Base-by-base conservation (phyloP, 2,329 filamentous ascomycete genomes). In the Neodidymelliopsis sp. region DNA sequence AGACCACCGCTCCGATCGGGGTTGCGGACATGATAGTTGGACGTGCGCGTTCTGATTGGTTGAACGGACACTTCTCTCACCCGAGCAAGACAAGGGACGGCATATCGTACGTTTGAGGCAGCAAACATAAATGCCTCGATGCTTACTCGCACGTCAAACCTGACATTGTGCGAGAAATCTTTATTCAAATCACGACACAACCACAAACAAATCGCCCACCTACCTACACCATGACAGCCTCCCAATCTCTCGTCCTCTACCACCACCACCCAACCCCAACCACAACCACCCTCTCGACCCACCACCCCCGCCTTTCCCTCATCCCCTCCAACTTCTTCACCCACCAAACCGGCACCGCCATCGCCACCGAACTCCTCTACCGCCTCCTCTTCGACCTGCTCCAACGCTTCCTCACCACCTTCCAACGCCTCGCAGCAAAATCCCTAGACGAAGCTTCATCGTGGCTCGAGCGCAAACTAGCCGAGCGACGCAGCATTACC, bases 301-400 rank as follows among this genome's bases (percentile, higher is more conserved):
- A n/a, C n/a, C n/a, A n/a, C n/a, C n/a, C n/a, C n/a, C n/a, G n/a
- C n/a, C n/a, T n/a, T n/a, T 56, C 57, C 2, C 38, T 60, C 11
- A 52, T 62, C 22, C 39, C 55, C 4, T 54, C 51, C 8, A 43
- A 31, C 27, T 46, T 57, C 27, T 60, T 60, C 39, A 50, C 41
- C 4, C 56, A 51, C 16, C 56, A 56, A 38, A 65, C 63, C 25
- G 61, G 62, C 18, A 65, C 61, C 7, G 62, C 62, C 15, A 61
- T 69, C 22, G 62, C 58, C 12, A 66, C 66, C 2, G 64, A 69
- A 38, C 54, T 69, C 3, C 57, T 68, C 40, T 70, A 68, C 29
- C 65, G 66, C 36, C 31, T 70, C 23, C 61, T 70, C 29, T 40
- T 61, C 39, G 64, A 67, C 34, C 56, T 70, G 22, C 28, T 69